Evolutionary conservation across 1,139 yeast species (phyloP).

Genomic region (Suhomyces atakaporum): DNA sequence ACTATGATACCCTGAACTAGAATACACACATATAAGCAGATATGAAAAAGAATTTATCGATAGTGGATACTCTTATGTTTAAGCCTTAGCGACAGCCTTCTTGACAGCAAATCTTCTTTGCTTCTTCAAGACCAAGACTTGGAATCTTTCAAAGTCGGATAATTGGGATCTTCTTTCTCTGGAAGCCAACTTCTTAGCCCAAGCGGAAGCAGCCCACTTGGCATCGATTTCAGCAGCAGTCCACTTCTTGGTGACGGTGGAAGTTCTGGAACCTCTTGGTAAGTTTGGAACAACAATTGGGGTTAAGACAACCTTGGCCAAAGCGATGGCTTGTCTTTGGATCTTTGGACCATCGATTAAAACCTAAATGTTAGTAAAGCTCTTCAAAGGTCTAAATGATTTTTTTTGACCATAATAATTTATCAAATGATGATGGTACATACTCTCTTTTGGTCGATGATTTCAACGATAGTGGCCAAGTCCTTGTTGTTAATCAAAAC

Average conservation of each 20-base stretch:
- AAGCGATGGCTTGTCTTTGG: constrained; percentile 87
- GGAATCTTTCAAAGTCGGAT: constrained; percentile 99
- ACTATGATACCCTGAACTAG: constrained; percentile 36
- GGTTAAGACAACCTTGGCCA: constrained; percentile 89
- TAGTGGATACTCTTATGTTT: constrained; percentile 22
- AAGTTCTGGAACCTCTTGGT: constrained; percentile 94
- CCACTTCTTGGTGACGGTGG: constrained; percentile 90
- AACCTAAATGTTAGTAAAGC: constrained; percentile 24
- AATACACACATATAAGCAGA: constrained; percentile 30
- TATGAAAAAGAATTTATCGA: constrained; percentile 20
- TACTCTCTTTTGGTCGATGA: constrained; percentile 99
- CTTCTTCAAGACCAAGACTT: constrained; percentile 94
- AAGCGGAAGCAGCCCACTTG: constrained; percentile 90
- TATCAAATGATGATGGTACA: too few relatives aligned
- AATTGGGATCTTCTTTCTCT: constrained; percentile 90
- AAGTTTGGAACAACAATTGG: constrained; percentile 81
- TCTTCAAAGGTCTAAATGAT: too few relatives aligned
- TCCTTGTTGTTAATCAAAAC: constrained; percentile 84
- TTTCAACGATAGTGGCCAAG: constrained; percentile 94
- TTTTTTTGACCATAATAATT: too few relatives aligned
- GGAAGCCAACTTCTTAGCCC: constrained; percentile 98
- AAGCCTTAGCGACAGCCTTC: constrained; percentile 53
- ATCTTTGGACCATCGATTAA: constrained; percentile 96
- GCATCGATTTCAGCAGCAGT: constrained; percentile 83
- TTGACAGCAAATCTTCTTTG: constrained; percentile 94